Base-by-base conservation (phyloP, 2,329 filamentous ascomycete genomes). In the Penicillium rolfsii region DNA sequence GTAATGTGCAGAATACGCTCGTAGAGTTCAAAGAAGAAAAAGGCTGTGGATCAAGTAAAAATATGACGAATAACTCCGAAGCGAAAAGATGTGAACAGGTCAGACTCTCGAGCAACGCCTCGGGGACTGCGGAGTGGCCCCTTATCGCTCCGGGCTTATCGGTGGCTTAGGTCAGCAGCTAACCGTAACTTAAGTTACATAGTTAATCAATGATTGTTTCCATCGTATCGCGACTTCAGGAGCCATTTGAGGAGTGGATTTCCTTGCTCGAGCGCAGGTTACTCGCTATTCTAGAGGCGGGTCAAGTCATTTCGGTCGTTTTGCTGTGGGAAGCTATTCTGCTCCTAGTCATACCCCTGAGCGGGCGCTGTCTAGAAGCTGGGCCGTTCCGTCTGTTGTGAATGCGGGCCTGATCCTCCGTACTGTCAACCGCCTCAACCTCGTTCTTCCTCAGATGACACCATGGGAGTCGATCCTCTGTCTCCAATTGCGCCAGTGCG, bases 401-500 rank as follows among this genome's bases (percentile, higher is more conserved):
- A 68, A 73, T 73, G 72, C 73, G 71, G 74, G 70, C 66, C 70
- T 71, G 66, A 71, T 63, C 66, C 30, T 33, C 30, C 30, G 30
- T 33, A 11, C 67, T 64, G 66, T 69, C 69, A 69, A 75, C 70
- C 71, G 70, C 62, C 16, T 73, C 64, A 67, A 60, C 70, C 69
- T 65, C 63, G 62, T 67, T 62, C 64, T 63, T 62, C 63, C 69
- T 70, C 75, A 73, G 70, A 83, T 82, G 81, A 78, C 83, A 89
- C 80, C 75, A 96, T 96, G 93, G 89, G 86, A 81, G 85, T 91
- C 80, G 94, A 97, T 83, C 89, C 91, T 78, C 87, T 97, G 77
- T 90, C 93, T 76, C 93, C 94, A 78, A 88, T 93, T 81, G 91
- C 93, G 78, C 93, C 93, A 75, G 94, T 93, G 81, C 90, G 91